Percentiles rank a stretch among this genome's conserved stretches.
These are phyloP conservation scores for Amoeboaphelidium protococcarum DNA, from an alignment of 371 early-diverging fungal genomes.

Conservation along the genomic window DNA sequence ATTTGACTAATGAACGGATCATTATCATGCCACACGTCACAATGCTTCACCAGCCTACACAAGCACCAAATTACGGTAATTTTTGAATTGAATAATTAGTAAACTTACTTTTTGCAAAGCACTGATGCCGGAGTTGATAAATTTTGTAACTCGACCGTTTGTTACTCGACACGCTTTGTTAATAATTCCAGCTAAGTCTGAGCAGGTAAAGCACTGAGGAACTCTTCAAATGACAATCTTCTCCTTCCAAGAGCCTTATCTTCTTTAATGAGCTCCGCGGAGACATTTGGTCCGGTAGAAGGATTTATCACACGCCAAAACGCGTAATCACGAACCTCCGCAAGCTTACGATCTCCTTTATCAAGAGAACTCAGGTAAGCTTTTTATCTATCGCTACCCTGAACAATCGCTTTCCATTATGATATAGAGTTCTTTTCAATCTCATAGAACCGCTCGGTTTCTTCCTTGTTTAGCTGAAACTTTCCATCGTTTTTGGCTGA, in stretches of 20 bases:
- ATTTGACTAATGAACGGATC: background rate
- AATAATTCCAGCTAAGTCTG: background rate
- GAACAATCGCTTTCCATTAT: background rate
- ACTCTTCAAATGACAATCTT: background rate
- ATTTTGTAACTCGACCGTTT: background rate
- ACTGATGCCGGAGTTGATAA: background rate
- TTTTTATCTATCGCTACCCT: background rate
- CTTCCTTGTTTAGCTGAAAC: background rate
- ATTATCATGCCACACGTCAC: background rate
- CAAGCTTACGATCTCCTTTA: background rate
- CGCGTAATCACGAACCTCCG: background rate
- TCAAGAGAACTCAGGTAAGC: background rate
- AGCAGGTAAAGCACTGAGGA: background rate
- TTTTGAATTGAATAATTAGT: too few relatives aligned
- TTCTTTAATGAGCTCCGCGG: background rate
- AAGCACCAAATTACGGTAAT: too few relatives aligned
- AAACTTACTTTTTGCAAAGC: too few relatives aligned
- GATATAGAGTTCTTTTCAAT: background rate
- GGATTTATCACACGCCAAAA: background rate
- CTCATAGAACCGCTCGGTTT: background rate
- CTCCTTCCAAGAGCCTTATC: too few relatives aligned
- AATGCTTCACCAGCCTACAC: too few relatives aligned
- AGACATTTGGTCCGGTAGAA: background rate
- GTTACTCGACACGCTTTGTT: background rate
- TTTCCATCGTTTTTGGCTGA: background rate